These are phyloP conservation scores for Nicotiana paniculata DNA, from an alignment of 257 asterid species.

Conservation along the genomic window DNA sequence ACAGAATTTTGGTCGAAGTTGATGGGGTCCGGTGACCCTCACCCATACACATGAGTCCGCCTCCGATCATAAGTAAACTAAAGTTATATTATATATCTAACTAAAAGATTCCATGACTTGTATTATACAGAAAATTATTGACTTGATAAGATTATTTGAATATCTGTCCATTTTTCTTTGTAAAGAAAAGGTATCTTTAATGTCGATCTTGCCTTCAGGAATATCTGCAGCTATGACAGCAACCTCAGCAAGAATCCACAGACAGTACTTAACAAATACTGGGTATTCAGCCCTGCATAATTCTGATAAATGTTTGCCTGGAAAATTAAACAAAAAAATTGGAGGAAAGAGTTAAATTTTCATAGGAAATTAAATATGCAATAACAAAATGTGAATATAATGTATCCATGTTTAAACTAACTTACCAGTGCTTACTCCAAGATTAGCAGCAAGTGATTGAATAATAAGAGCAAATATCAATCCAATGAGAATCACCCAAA, in stretches of 20 bases:
- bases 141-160: background rate
- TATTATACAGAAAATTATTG: background rate
- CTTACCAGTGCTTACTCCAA: conserved; percentile 86
- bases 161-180: background rate
- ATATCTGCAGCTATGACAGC: conserved; percentile 96
- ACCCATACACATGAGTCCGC: too few species aligned
- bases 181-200: background rate
- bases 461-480: conserved; percentile 74
- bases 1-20: too few species aligned
- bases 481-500: conserved; percentile 90
- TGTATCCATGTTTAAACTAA: background rate
- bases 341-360: background rate
- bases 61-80: background rate
- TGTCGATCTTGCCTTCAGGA: conserved; percentile 60
- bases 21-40: too few species aligned
- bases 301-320: conserved; percentile 83
- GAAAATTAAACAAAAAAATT: background rate
- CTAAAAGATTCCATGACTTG: background rate
- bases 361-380: background rate
- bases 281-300: conserved; percentile 84
- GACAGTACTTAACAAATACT: conserved; percentile 39
- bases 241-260: conserved; percentile 83
- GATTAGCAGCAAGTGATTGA: conserved; percentile 94
- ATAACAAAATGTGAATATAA: background rate
- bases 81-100: background rate